These are phyloP conservation scores for Brettanomyces naardenensis DNA, from an alignment of 805 yeast genomes.

Conservation along the genomic window DNA sequence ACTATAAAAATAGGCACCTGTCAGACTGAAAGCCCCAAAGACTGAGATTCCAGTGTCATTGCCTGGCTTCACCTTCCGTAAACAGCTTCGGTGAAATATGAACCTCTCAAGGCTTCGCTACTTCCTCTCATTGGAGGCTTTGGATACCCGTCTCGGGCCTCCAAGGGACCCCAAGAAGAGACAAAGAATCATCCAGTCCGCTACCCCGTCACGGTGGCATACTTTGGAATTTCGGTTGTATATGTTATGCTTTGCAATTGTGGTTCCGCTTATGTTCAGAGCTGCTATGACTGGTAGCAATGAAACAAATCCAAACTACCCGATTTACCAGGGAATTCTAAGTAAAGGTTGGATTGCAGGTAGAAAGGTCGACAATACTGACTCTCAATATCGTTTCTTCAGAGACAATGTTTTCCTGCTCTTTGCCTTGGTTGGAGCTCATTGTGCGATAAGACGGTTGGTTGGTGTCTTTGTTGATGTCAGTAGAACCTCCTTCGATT, in stretches of 20 bases:
- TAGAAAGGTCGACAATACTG: constrained; percentile 87
- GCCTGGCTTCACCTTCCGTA: too few species aligned
- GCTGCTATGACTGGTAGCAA: constrained; percentile 78
- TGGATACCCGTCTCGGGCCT: constrained; percentile 43
- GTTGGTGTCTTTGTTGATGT: constrained; percentile 31
- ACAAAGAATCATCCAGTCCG: constrained; percentile 24
- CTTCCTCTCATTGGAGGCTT: constrained; percentile 43
- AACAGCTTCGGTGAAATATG: too few species aligned
- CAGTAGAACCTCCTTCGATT: constrained; percentile 45
- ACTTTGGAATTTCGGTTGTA: constrained; percentile 73
- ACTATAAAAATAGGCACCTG: too few species aligned
- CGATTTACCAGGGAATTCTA: constrained; percentile 49
- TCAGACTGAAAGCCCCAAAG: too few species aligned
- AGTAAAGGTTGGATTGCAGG: constrained; percentile 88
- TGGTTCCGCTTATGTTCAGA: constrained; percentile 75
- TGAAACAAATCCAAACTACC: constrained; percentile 67
- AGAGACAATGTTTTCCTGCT: constrained; percentile 70
- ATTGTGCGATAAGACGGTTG: constrained; percentile 41
- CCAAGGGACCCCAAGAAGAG: constrained; percentile 27
- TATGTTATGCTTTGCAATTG: constrained; percentile 49
- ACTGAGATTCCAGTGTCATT: too few species aligned
- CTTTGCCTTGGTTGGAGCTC: constrained; percentile 45
- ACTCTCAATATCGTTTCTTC: constrained; percentile 80
- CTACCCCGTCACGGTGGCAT: constrained; percentile 53
- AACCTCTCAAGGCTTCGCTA: too few species aligned